Conservation (phyloP, 768 basidiomycete genomes). For the Hypsizygus marmoreus region DNA sequence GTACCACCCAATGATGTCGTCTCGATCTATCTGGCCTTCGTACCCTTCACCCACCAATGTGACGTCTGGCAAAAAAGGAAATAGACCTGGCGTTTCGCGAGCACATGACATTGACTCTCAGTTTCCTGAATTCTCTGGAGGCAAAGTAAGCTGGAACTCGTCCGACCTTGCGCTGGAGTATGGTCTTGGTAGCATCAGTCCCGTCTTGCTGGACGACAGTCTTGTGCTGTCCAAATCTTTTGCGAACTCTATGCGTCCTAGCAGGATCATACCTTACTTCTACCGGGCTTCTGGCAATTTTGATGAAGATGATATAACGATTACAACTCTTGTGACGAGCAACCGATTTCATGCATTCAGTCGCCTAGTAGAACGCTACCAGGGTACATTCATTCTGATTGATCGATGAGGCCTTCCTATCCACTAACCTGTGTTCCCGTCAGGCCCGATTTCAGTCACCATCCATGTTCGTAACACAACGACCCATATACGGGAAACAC, state of each 20-base stretch:
- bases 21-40: constrained; percentile 21
- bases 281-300: constrained; percentile 64
- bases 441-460: constrained; percentile 85
- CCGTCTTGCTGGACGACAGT: constrained; percentile 43
- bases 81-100: constrained; percentile 9
- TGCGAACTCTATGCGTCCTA: constrained; percentile 68
- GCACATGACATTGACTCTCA: constrained; percentile 13
- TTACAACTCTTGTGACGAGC: constrained; percentile 83
- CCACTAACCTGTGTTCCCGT: background rate
- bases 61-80: constrained; percentile 12
- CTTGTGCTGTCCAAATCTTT: constrained; percentile 72
- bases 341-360: constrained; percentile 75
- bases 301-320: constrained; percentile 71
- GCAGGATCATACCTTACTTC: constrained; percentile 79
- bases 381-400: constrained; percentile 44
- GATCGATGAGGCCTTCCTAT: constrained; percentile 1
- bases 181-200: constrained; percentile 33
- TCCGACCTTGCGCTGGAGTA: constrained; percentile 34
- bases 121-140: constrained; percentile 13
- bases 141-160: constrained; percentile 32
- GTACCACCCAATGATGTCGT: constrained; percentile 21
- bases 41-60: constrained; percentile 6
- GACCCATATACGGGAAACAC: constrained; percentile 45
- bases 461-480: constrained; percentile 68
- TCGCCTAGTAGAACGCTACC: constrained; percentile 73